These are phyloP conservation scores for Chlorella vulgaris DNA, from an alignment of 139 green algal species.

Conservation along the genomic window DNA sequence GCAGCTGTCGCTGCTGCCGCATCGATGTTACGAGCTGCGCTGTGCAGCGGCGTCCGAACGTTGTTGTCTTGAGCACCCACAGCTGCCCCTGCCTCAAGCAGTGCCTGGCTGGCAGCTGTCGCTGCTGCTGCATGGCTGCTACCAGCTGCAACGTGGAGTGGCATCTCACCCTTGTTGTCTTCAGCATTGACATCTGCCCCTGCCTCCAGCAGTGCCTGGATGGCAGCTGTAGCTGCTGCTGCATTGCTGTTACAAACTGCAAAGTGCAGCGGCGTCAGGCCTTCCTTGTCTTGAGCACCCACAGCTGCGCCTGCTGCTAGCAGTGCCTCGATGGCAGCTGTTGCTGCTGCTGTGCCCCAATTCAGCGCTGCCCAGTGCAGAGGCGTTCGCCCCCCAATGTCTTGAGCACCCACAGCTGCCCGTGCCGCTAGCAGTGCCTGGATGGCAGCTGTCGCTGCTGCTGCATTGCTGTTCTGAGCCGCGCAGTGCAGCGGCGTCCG, in stretches of 20 bases:
- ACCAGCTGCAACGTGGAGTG: not conserved
- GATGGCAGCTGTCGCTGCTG: conserved; percentile 58
- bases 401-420: no score
- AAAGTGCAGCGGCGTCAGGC: not conserved
- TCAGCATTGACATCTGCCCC: not conserved
- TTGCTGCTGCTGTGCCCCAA: no score
- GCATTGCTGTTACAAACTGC: not conserved
- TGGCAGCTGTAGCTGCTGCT: not conserved
- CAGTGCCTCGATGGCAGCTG: not conserved
- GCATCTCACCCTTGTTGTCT: not conserved
- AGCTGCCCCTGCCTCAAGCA: not conserved
- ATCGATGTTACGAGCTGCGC: not conserved
- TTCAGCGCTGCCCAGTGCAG: no score
- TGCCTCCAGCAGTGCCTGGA: not conserved
- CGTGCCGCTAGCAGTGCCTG: conserved; percentile 46
- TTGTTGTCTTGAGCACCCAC: no score
- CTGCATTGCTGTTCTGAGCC: no score
- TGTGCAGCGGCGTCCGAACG: not conserved
- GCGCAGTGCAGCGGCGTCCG: no score
- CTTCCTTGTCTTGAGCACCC: not conserved
- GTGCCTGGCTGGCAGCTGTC: not conserved
- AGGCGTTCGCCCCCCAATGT: no score
- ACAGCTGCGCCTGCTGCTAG: not conserved
- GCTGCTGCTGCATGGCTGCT: not conserved
- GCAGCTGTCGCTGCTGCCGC: no score